A percentile compares a stretch with the other conserved stretches of the same genome.
These are phyloP conservation scores for Verticillium zaregamsianum DNA, from an alignment of 2,329 filamentous ascomycete species.

Conservation along the genomic window DNA sequence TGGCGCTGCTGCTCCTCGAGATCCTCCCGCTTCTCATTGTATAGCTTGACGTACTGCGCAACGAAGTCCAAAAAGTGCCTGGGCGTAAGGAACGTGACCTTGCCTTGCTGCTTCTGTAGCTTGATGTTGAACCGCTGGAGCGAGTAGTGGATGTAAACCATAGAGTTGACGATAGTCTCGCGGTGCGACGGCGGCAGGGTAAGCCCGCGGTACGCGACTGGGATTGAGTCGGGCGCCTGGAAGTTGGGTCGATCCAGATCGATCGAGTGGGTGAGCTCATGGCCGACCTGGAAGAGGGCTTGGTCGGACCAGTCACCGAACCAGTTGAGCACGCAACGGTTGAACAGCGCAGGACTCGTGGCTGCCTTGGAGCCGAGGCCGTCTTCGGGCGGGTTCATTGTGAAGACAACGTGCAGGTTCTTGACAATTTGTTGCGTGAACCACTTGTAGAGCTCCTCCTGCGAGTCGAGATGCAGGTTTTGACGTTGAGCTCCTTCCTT, in stretches of 20 bases:
- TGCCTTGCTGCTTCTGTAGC: constrained; percentile 86
- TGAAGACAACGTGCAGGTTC: constrained; percentile 98
- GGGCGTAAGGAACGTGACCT: constrained; percentile 88
- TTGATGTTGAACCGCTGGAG: constrained; percentile 85
- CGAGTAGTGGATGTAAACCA: constrained; percentile 98
- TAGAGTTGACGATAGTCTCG: constrained; percentile 90
- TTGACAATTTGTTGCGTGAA: constrained; percentile 99
- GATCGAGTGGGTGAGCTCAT: constrained; percentile 92
- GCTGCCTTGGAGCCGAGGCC: constrained; percentile 93
- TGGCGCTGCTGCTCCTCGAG: constrained; percentile 98
- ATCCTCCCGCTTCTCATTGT: constrained; percentile 97
- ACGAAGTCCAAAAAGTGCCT: constrained; percentile 98
- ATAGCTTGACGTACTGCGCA: constrained; percentile 93
- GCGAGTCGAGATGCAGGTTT: constrained; percentile 89
- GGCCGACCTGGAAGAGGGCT: constrained; percentile 94
- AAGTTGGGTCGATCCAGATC: constrained; percentile 89
- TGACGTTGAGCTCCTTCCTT: constrained; percentile 97
- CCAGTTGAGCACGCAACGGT: constrained; percentile 99
- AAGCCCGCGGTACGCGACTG: constrained; percentile 85
- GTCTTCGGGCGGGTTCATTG: constrained; percentile 98
- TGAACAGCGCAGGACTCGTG: constrained; percentile 97
- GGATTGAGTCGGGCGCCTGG: constrained; percentile 82
- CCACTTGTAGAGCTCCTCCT: constrained; percentile 99
- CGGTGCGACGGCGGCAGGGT: constrained; percentile 82
- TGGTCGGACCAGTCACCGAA: constrained; percentile 99